A percentile compares a stretch with the other conserved stretches of the same genome.
Conservation (phyloP, 345 rosid genomes). For the Populus pruinosa region DNA sequence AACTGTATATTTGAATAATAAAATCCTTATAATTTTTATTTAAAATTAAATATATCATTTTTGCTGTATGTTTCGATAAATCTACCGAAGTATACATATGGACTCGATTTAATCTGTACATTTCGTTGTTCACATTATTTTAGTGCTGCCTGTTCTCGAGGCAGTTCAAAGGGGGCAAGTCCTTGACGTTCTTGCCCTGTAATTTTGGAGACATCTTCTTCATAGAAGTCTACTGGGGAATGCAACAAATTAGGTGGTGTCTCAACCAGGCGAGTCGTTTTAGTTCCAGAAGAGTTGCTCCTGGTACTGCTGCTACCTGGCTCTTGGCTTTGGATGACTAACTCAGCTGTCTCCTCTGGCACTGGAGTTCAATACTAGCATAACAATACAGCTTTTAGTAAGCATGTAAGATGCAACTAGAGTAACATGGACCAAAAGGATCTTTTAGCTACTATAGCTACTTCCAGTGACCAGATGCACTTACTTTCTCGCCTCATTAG, state of each 20-base stretch:
- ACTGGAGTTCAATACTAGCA: conserved; percentile 25
- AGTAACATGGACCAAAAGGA: not conserved
- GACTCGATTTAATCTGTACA: conserved; percentile 37
- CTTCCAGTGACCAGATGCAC: conserved; percentile 2
- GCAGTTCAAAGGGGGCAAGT: conserved; percentile 40
- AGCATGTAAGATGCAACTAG: not conserved
- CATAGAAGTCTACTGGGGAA: conserved; percentile 21
- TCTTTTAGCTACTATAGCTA: not conserved
- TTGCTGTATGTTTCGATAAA: too few species aligned
- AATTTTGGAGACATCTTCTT: conserved; percentile 23
- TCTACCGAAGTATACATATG: conserved; percentile 32
- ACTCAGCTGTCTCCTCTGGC: conserved; percentile 11
- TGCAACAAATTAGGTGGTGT: conserved; percentile 15
- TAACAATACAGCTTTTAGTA: too few species aligned
- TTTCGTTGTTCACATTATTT: conserved; percentile 8
- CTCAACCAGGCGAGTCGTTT: conserved; percentile 1
- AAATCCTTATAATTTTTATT: too few species aligned
- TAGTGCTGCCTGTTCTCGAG: conserved; percentile 16
- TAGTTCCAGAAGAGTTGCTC: conserved; percentile 37
- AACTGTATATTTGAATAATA: too few species aligned
- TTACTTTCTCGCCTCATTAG: conserved; percentile 39
- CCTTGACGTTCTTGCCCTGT: conserved; percentile 20
- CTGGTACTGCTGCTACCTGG: conserved; percentile 28
- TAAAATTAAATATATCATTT: too few species aligned
- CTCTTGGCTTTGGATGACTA: conserved; percentile 22